Conservation (phyloP, 176 grass and related monocot genomes). For the Carex parvula region DNA sequence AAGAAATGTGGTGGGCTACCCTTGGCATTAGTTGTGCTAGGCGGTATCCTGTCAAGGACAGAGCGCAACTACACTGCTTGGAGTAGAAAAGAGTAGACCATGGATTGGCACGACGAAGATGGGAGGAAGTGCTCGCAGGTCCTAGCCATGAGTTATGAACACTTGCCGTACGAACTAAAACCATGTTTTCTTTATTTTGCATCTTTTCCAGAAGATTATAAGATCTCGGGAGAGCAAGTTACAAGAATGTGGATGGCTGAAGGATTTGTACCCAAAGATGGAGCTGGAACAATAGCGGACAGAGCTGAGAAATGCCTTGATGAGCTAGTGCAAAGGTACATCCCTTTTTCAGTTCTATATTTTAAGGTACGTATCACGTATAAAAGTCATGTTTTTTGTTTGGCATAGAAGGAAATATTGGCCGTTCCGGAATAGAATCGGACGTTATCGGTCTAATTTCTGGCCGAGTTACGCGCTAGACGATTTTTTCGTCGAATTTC, state of each 20-base stretch:
- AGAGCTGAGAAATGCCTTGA: not conserved
- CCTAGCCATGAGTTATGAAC: constrained; percentile 6
- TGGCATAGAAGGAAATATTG: no score
- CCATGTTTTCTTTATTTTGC: constrained; percentile 23
- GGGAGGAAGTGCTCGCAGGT: not conserved
- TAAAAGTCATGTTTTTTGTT: not conserved
- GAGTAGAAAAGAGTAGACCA: not conserved
- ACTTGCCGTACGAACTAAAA: constrained; percentile 18
- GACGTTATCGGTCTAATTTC: no score
- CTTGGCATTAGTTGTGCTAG: constrained; percentile 24
- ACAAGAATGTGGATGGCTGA: constrained; percentile 25
- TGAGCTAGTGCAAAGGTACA: constrained; percentile 11
- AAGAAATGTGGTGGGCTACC: constrained; percentile 26
- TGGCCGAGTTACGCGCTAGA: no score
- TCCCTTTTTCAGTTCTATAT: not conserved
- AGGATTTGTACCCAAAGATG: constrained; percentile 8
- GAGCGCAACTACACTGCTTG: not conserved
- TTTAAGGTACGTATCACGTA: not conserved
- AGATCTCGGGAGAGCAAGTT: not conserved
- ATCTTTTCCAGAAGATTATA: constrained; percentile 16
- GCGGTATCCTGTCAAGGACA: constrained; percentile 14
- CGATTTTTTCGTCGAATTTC: no score
- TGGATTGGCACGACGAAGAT: constrained; percentile 7
- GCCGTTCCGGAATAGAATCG: no score
- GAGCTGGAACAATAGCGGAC: not conserved